Base-by-base conservation (phyloP, 75 land plant genomes). In the Adiantum capillusveneris region DNA sequence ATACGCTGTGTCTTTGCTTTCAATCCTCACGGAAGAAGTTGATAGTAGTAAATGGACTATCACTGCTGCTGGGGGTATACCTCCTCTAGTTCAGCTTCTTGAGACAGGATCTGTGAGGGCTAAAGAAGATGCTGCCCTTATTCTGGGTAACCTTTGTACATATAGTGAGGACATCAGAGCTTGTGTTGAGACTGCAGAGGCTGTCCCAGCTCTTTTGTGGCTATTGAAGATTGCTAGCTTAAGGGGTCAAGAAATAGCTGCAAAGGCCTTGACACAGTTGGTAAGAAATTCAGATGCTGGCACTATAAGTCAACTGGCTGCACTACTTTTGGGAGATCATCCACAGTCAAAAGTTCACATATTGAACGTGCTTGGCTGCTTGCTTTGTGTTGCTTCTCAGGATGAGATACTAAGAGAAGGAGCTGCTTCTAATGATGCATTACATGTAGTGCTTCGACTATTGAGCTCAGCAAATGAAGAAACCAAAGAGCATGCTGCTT, bases 101-200 rank as follows among this genome's bases (percentile, higher is more conserved):
- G 75, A 72, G 44, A 72, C 70, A 18, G 75, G 75, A 5, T 72
- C 75, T 0, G 50, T 60, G 11, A 72, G 22, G 55, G 97, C 97
- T 36, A 82, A 65, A 57, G 94, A 88, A 66, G 84, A 82, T 65
- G 71, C 89, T 13, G 84, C 94, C 16, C 64, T 79, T 68, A 65
- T 92, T 29, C 58, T 92, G 29, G 79, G 84, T 59, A 85, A 85
- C 37, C 74, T 92, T 25, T 92, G 94, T 70, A 68, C 76, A 37
- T 92, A 91, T 66, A 87, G 88, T 73, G 89, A 92, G 53, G 97
- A 92, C 37, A 92, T 88, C 17, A 79, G 94, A 57, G 97, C 84
- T 2, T 92, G 97, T 76, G 94, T 92, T 60, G 94, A 92, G 63
- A 92, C 84, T 62, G 89, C 86, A 25, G 89, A 75, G 22, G 97